These are phyloP conservation scores for Penicillium corylophilum DNA, from an alignment of 2,329 filamentous ascomycete genomes.

Conservation along the genomic window DNA sequence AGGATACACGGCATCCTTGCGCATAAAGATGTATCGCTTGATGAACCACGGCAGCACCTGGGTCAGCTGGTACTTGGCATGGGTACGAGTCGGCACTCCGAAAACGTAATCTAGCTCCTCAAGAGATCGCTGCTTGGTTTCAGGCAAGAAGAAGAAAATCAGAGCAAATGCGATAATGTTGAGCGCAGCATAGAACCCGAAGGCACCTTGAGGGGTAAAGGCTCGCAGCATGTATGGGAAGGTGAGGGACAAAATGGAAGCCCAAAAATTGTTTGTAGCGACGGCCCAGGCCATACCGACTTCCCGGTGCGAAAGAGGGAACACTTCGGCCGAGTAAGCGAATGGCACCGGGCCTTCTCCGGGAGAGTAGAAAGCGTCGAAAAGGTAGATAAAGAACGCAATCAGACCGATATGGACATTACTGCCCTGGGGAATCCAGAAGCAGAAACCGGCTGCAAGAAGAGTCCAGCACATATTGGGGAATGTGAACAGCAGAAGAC, in stretches of 20 bases:
- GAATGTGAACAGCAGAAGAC: slow-evolving; percentile 29
- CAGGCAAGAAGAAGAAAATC: slow-evolving; percentile 58
- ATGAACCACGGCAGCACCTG: slow-evolving; percentile 60
- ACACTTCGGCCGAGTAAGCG: slow-evolving; percentile 30
- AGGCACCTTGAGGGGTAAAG: slow-evolving; percentile 51
- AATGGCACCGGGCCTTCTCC: no score
- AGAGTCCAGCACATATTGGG: slow-evolving; percentile 28
- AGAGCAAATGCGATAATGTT: slow-evolving; percentile 58
- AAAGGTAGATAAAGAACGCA: slow-evolving; percentile 52
- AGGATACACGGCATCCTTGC: slow-evolving; percentile 48
- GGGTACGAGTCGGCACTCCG: slow-evolving; percentile 54
- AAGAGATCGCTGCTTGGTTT: slow-evolving; percentile 51
- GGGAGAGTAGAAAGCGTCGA: slow-evolving; percentile 72
- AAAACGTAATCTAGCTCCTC: slow-evolving; percentile 57
- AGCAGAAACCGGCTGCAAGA: slow-evolving; percentile 24
- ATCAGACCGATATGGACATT: slow-evolving; percentile 19
- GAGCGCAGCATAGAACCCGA: slow-evolving; percentile 57
- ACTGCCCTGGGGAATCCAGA: slow-evolving; percentile 16
- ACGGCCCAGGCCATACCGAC: slow-evolving; percentile 43
- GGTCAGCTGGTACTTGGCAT: slow-evolving; percentile 54
- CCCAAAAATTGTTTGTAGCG: slow-evolving; percentile 43
- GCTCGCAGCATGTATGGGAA: slow-evolving; percentile 46
- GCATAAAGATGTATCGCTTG: slow-evolving; percentile 53
- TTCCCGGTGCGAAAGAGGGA: slow-evolving; percentile 49
- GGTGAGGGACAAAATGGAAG: slow-evolving; percentile 44